phyloP scores from a whole-genome alignment of 2,329 filamentous ascomycete species.

The Colletotrichum limetticola region DNA sequence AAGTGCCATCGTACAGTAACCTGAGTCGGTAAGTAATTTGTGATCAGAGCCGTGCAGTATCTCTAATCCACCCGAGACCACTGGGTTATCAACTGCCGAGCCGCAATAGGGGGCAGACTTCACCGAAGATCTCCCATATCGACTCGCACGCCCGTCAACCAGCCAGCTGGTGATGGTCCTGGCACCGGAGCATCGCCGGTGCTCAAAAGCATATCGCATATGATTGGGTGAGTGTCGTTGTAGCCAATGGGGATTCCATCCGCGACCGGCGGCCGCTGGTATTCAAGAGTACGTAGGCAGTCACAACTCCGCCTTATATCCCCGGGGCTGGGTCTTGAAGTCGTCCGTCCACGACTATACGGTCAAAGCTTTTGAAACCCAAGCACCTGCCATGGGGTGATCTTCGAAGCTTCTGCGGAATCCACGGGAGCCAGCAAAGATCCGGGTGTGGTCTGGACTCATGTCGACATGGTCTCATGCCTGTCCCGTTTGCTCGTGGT shows the following conservation, averaged over 20 bases:
- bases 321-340: not conserved
- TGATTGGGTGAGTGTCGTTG: not conserved
- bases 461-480: not conserved
- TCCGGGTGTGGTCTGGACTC: not conserved
- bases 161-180: not conserved
- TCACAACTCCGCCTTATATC: not conserved
- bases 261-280: not conserved
- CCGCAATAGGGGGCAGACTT: not conserved
- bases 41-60: not conserved
- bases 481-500: not conserved
- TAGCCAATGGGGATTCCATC: not conserved
- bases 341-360: not conserved
- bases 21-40: not conserved
- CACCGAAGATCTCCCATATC: not conserved
- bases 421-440: not conserved
- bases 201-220: not conserved
- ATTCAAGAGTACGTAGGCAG: not conserved
- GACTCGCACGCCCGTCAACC: not conserved
- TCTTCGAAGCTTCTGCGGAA: conserved; percentile 15
- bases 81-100: not conserved
- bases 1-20: not conserved
- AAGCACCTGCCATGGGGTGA: not conserved
- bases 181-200: not conserved
- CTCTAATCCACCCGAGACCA: not conserved
- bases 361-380: not conserved